phyloP scores from a whole-genome alignment of 2,329 filamentous ascomycete genomes.

The Stagonosporopsis cucurbitacearum region DNA sequence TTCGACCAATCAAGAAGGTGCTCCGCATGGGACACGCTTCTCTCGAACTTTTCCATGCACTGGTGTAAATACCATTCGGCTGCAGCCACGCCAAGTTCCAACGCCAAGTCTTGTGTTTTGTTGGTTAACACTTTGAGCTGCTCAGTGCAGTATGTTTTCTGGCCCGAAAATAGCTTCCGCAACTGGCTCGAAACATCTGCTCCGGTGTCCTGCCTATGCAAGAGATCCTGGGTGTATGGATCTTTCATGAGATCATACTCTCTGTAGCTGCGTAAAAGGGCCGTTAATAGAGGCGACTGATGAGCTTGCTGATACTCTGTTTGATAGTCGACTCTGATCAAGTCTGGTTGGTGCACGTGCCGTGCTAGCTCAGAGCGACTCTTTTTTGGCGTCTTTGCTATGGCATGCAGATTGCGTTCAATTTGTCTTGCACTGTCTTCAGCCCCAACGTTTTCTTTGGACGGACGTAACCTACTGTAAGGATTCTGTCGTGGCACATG shows the following conservation, averaged over 20 bases:
- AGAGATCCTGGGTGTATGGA: constrained; percentile 49
- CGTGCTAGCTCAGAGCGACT: constrained; percentile 74
- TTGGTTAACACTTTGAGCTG: constrained; percentile 46
- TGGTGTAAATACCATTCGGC: constrained; percentile 50
- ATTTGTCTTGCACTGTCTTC: constrained; percentile 54
- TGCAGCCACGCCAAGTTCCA: constrained; percentile 49
- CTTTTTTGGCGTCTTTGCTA: constrained; percentile 70
- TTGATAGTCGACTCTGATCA: constrained; percentile 51
- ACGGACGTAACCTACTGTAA: constrained; percentile 54
- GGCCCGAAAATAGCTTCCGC: constrained; percentile 33
- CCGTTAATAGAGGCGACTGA: constrained; percentile 22
- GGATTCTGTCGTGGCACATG: constrained; percentile 54
- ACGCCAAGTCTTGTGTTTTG: constrained; percentile 42
- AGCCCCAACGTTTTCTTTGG: constrained; percentile 9
- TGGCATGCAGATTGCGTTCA: constrained; percentile 73
- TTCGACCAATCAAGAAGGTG: constrained; percentile 41
- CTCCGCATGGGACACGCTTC: constrained; percentile 22
- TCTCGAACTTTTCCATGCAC: constrained; percentile 43
- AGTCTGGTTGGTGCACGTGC: constrained; percentile 69
- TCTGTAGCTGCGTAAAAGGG: constrained; percentile 25
- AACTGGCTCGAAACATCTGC: constrained; percentile 35
- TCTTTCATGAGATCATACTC: constrained; percentile 48
- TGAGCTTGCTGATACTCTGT: constrained; percentile 21
- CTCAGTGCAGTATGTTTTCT: constrained; percentile 50
- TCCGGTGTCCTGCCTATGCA: constrained; percentile 27